phyloP scores from a whole-genome alignment of 73 alveolate species.

The Tetrahymena elliotti region DNA sequence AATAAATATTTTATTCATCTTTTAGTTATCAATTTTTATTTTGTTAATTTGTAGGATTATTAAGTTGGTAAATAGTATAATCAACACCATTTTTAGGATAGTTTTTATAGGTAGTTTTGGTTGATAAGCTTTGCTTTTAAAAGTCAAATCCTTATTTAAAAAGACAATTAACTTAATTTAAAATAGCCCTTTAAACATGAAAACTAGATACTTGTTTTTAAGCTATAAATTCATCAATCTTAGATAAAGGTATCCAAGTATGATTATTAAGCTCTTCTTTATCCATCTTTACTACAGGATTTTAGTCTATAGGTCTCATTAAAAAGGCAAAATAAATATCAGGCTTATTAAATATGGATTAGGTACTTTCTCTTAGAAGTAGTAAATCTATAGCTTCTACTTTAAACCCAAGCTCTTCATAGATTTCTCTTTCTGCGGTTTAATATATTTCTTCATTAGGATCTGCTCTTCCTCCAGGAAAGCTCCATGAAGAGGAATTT shows the following conservation, averaged over 20 bases:
- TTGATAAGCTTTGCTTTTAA: not conserved
- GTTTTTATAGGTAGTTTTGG: not conserved
- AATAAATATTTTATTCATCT: too few relatives aligned
- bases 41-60: not conserved
- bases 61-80: not conserved
- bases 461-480: conserved; percentile 34
- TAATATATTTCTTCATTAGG: conserved; percentile 8
- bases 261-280: not conserved
- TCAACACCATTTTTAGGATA: not conserved
- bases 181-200: not conserved
- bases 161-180: not conserved
- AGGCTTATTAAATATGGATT: not conserved
- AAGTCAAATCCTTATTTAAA: not conserved
- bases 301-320: not conserved
- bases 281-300: not conserved
- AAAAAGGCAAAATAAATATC: not conserved
- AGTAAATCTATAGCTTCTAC: not conserved
- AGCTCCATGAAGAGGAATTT: conserved; percentile 13
- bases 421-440: conserved; percentile 32
- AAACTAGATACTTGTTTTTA: not conserved
- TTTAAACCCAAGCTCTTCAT: conserved; percentile 10
- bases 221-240: not conserved
- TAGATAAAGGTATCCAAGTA: not conserved
- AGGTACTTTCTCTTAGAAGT: not conserved
- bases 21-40: not conserved